Conservation (phyloP, 192 early-diverging fungal species). For the Podila minutissima region DNA sequence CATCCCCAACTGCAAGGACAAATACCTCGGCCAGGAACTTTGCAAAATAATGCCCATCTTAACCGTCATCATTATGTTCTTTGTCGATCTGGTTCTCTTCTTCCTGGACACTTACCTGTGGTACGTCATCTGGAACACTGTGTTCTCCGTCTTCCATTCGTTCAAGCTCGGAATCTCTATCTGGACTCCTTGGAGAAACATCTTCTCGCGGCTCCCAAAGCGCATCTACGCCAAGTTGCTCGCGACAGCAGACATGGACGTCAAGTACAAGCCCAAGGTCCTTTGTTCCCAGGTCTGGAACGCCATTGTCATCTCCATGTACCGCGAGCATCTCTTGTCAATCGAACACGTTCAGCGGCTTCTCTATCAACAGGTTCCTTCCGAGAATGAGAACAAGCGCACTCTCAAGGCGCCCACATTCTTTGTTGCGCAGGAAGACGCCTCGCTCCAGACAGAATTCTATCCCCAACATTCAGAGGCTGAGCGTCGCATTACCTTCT, state of each 20-base stretch:
- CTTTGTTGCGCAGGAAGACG: conserved; percentile 81
- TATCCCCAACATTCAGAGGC: conserved; percentile 82
- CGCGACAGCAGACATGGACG: conserved; percentile 75
- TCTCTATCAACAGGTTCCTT: conserved; percentile 75
- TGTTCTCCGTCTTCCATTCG: conserved; percentile 80
- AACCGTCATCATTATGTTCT: conserved; percentile 77
- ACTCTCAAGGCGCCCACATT: conserved; percentile 78
- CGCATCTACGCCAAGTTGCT: conserved; percentile 82
- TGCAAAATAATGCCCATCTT: conserved; percentile 76
- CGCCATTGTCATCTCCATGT: conserved; percentile 86
- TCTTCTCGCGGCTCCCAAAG: conserved; percentile 81
- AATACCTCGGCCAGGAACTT: conserved; percentile 61
- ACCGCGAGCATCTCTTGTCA: conserved; percentile 79
- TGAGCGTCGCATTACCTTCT: conserved; percentile 85
- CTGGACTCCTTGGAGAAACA: conserved; percentile 85
- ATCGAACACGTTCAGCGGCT: conserved; percentile 79
- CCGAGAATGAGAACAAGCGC: conserved; percentile 65
- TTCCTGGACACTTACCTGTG: conserved; percentile 90
- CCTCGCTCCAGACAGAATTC: conserved; percentile 75
- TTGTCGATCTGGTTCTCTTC: conserved; percentile 78
- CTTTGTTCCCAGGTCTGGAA: conserved; percentile 88
- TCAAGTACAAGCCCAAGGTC: conserved; percentile 82
- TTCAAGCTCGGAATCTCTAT: conserved; percentile 84
- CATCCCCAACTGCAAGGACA: conserved; percentile 69
- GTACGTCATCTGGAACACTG: conserved; percentile 88